Evolutionary conservation across 495 filamentous ascomycete genomes (phyloP).

Genomic region (Annulohypoxylon moriforme): DNA sequence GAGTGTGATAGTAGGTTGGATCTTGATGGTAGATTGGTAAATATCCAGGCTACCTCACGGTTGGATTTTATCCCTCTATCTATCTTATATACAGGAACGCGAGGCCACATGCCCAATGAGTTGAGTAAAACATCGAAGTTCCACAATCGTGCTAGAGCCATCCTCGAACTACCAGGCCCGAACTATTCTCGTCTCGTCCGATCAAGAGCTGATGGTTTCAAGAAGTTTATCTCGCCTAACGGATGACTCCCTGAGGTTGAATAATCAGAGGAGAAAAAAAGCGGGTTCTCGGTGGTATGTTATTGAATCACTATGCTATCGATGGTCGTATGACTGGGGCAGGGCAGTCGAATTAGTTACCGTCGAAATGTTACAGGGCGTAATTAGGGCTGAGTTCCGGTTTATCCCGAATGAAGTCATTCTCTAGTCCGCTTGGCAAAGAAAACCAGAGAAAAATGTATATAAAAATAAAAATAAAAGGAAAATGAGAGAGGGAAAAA

Average conservation of each 20-base stretch:
- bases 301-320: conserved; percentile 38
- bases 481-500: background rate
- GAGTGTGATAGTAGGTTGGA: background rate
- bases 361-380: conserved; percentile 35
- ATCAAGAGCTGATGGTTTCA: conserved; percentile 20
- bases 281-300: conserved; percentile 36
- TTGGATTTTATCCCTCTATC: background rate
- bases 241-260: conserved; percentile 21
- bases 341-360: conserved; percentile 8
- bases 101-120: conserved; percentile 11
- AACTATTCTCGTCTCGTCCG: conserved; percentile 44
- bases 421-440: conserved; percentile 12
- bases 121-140: background rate
- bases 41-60: conserved; percentile 3
- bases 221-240: conserved; percentile 21
- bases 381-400: conserved; percentile 18
- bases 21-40: conserved; percentile 18
- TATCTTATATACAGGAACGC: conserved; percentile 34
- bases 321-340: conserved; percentile 39
- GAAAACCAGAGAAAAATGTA: too few relatives aligned
- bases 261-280: conserved; percentile 23
- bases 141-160: conserved; percentile 32
- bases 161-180: conserved; percentile 41
- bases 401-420: conserved; percentile 33
- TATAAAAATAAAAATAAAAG: too few relatives aligned